A percentile compares a stretch with the other conserved stretches of the same genome.
Evolutionary conservation across 2,329 filamentous ascomycete species (phyloP).

Genomic region (Monilinia fructigena): DNA sequence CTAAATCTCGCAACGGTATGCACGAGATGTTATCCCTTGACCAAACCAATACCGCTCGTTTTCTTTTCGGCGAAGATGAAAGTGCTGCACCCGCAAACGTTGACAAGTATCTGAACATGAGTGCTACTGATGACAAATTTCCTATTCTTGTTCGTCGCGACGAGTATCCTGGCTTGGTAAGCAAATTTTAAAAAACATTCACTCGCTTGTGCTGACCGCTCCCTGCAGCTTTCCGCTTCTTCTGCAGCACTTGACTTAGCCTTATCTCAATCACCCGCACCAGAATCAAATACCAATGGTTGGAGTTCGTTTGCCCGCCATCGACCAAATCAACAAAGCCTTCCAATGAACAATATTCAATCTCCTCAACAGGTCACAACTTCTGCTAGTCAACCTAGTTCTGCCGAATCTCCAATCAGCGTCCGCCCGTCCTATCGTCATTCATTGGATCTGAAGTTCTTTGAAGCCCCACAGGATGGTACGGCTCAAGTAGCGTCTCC

Average conservation of each 20-base stretch:
- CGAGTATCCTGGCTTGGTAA: conserved; percentile 39
- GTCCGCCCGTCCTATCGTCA: conserved; percentile 53
- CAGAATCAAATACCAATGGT: conserved; percentile 48
- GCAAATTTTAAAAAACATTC: conserved; percentile 26
- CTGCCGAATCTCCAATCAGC: conserved; percentile 48
- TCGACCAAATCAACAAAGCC: conserved; percentile 50
- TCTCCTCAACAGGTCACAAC: conserved; percentile 41
- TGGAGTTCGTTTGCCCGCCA: conserved; percentile 40
- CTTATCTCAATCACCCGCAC: conserved; percentile 63
- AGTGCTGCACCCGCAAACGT: conserved; percentile 51
- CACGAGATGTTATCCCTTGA: conserved; percentile 67
- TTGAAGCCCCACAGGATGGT: conserved; percentile 41
- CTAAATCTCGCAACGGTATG: conserved; percentile 63
- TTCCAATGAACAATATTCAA: conserved; percentile 35
- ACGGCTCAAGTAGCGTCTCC: conserved; percentile 43
- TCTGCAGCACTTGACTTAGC: conserved; percentile 80
- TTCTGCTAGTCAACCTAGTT: conserved; percentile 40
- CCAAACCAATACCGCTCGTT: conserved; percentile 80
- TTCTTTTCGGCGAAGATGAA: conserved; percentile 82
- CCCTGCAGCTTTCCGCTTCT: conserved; percentile 70
- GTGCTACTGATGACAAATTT: conserved; percentile 78
- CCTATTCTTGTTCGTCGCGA: conserved; percentile 74
- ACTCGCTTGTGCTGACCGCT: conserved; percentile 42
- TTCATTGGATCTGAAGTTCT: conserved; percentile 56
- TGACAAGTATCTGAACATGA: conserved; percentile 68